These are phyloP conservation scores for Daedaleopsis nitida DNA, from an alignment of 768 basidiomycete species.

Conservation along the genomic window DNA sequence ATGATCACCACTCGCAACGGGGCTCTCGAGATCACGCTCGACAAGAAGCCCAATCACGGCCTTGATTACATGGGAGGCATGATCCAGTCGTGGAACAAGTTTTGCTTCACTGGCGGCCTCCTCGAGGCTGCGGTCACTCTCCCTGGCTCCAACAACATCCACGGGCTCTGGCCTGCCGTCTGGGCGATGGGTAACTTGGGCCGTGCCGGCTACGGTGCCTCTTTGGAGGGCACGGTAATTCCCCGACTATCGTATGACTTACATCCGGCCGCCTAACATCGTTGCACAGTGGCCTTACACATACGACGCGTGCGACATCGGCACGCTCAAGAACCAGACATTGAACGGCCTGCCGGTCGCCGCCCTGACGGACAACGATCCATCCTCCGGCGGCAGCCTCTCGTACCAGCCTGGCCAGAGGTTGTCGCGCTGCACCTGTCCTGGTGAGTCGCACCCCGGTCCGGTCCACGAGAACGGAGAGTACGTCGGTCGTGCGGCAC, in stretches of 20 bases:
- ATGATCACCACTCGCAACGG: slow-evolving; percentile 47
- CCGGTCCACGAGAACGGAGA: slow-evolving; percentile 72
- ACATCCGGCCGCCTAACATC: neutral
- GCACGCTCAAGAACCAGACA: slow-evolving; percentile 64
- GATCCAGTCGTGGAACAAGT: slow-evolving; percentile 73
- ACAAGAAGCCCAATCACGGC: slow-evolving; percentile 50
- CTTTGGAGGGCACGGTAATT: slow-evolving; percentile 76
- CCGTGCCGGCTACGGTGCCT: slow-evolving; percentile 85
- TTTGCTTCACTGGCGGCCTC: slow-evolving; percentile 86
- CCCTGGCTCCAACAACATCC: slow-evolving; percentile 60
- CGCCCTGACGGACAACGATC: slow-evolving; percentile 61
- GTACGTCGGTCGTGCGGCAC: slow-evolving; percentile 79
- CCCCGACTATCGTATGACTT: neutral
- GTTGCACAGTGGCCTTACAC: slow-evolving; percentile 71
- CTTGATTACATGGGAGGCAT: slow-evolving; percentile 46
- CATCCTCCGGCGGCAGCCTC: slow-evolving; percentile 45
- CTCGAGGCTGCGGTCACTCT: slow-evolving; percentile 65
- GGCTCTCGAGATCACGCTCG: slow-evolving; percentile 52
- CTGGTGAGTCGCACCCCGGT: slow-evolving; percentile 81
- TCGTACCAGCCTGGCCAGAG: slow-evolving; percentile 81
- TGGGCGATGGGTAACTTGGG: slow-evolving; percentile 74
- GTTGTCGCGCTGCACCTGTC: slow-evolving; percentile 85
- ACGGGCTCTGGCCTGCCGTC: slow-evolving; percentile 52
- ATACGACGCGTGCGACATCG: slow-evolving; percentile 79
- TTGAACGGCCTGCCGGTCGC: slow-evolving; percentile 65